Conservation (phyloP, 805 yeast genomes). For the Candida sanyiensis region DNA sequence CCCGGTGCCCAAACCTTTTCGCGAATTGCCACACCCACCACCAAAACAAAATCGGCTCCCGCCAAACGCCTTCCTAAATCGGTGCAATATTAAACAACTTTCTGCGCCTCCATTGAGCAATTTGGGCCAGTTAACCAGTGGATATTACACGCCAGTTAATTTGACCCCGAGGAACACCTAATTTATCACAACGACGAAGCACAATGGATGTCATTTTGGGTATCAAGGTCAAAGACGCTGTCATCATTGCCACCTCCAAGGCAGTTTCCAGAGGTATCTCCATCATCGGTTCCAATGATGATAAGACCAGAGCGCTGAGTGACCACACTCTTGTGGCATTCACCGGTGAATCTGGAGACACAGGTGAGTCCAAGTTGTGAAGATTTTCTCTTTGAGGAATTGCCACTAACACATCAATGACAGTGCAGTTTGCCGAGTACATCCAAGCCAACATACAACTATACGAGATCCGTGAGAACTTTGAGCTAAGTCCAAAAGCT, state of each 20-base stretch:
- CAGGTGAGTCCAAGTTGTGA: conserved; percentile 31
- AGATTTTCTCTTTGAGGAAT: not conserved
- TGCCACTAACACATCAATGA: conserved; percentile 13
- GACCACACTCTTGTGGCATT: conserved; percentile 77
- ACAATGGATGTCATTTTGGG: conserved; percentile 89
- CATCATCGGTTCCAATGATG: conserved; percentile 69
- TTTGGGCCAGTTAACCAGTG: too few relatives aligned
- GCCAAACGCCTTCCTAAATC: conserved; percentile 2
- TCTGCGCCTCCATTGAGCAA: too few relatives aligned
- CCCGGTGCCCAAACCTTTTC: not conserved
- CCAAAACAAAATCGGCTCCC: conserved; percentile 1
- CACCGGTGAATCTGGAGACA: conserved; percentile 96
- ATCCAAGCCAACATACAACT: conserved; percentile 89
- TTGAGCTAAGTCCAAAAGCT: conserved; percentile 78
- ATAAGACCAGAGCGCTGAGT: conserved; percentile 71
- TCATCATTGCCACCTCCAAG: conserved; percentile 88
- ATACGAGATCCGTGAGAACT: conserved; percentile 77
- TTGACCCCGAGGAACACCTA: too few relatives aligned
- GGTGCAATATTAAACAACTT: too few relatives aligned
- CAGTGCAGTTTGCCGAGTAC: conserved; percentile 86
- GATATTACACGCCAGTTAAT: too few relatives aligned
- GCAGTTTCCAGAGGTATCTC: conserved; percentile 91
- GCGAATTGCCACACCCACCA: conserved; percentile 1
- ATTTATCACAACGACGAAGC: not conserved
- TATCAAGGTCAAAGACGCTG: conserved; percentile 72